Base-by-base conservation (phyloP, 2,329 filamentous ascomycete genomes). In the Alternaria novae-zelandiae region DNA sequence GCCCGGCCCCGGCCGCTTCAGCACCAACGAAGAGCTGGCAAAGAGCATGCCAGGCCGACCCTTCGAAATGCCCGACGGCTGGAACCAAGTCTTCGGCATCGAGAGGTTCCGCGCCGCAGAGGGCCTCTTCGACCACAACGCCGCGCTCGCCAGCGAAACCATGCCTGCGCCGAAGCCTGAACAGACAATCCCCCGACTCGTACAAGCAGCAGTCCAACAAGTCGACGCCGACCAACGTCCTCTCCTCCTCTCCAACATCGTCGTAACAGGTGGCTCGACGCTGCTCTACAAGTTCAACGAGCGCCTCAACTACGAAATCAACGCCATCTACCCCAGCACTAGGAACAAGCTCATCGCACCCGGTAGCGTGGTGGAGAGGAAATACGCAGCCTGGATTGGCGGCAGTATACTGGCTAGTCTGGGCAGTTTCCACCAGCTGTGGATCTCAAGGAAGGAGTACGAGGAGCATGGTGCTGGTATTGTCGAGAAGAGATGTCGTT, bases 361-460 rank as follows among this genome's bases (percentile, higher is more conserved):
- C 0, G 93, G 93, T 17, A 89, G 95, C 73, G 92, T 92, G 1
- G 92, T 91, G 41, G 96, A 99, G 85, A 85, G 96, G 57, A 91
- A 94, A 69, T 98, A 97, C 80, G 94, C 93, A 21, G 90, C 92
- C 54, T 99, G 96, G 95, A 94, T 99, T 70, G 96, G 96, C 50
- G 96, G 96, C 49, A 97, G 94, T 81, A 97, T 99, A 72, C 84
- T 99, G 70, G 94, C 93, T 7, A 97, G 94, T 81, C 81, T 99
- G 82, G 96, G 96, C 10, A 97, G 94, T 13, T 99, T 99, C 83
- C 96, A 99, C 83, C 96, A 99, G 84, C 95, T 99, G 91, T 99
- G 96, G 96, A 96, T 99, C 73, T 95, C 91, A 23, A 93, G 90
- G 81, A 97, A 97, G 85, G 96, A 99, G 84, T 98, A 97, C 74